phyloP scores from a whole-genome alignment of 768 basidiomycete genomes.

The Mycena rosella region DNA sequence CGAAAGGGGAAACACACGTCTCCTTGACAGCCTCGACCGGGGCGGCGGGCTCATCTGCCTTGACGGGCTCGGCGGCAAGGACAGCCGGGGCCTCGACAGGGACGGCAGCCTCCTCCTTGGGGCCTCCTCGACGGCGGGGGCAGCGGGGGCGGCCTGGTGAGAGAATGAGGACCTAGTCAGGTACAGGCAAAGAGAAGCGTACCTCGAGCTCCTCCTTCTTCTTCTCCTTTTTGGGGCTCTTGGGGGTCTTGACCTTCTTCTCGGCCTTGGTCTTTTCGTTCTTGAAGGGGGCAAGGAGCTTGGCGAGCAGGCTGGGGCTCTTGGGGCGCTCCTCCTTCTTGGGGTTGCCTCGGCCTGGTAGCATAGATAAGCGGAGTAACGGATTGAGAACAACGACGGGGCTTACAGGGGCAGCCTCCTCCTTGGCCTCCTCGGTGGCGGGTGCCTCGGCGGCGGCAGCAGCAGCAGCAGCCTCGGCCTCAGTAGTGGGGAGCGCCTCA shows the following conservation, averaged over 20 bases:
- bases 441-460: conserved; percentile 49
- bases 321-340: conserved; percentile 88
- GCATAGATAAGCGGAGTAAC: conserved; percentile 7
- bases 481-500: conserved; percentile 44
- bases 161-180: background rate
- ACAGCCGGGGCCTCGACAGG: conserved; percentile 53
- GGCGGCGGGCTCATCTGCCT: conserved; percentile 57
- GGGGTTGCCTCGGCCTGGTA: conserved; percentile 54
- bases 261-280: conserved; percentile 70
- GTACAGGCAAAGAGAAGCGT: conserved; percentile 33
- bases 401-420: conserved; percentile 44
- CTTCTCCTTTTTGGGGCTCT: conserved; percentile 86
- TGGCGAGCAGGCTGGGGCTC: conserved; percentile 82
- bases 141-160: conserved; percentile 52
- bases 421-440: conserved; percentile 41
- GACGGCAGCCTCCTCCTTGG: conserved; percentile 48
- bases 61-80: conserved; percentile 48
- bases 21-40: conserved; percentile 77
- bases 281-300: conserved; percentile 86
- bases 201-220: conserved; percentile 82
- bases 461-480: conserved; percentile 50
- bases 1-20: conserved; percentile 61
- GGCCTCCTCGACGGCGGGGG: conserved; percentile 53
- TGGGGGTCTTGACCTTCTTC: conserved; percentile 75
- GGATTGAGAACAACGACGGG: conserved; percentile 8